Base-by-base conservation (phyloP, 169 alveolate genomes). In the Plasmodium relictum region DNA sequence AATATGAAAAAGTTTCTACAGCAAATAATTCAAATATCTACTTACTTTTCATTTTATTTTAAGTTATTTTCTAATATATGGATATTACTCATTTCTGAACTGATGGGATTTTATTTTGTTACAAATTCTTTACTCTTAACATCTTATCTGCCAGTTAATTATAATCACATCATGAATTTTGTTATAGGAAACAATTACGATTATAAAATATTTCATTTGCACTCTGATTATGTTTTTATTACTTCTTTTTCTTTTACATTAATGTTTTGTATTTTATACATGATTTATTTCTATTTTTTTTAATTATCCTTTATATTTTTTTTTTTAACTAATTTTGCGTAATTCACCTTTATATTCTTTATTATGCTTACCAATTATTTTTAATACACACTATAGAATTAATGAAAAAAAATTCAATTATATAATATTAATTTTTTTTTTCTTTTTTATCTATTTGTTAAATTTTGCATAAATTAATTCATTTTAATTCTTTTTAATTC, bases 1-100 rank as follows among this genome's bases (percentile, higher is more conserved):
- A 78, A 78, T 69, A 78, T 78, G 89, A 78, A 78, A 42, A 78
- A 78, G 20, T 78, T 78, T 78, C 37, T 78, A 78, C 89, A 78
- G 14, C 89, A 78, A 56, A 62, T 78, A 37, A 78, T 78, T n/a
- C 89, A 78, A 56, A 78, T 78, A 9, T 78, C 89, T 16, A 63
- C 89, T 10, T 63, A 45, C 22, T 78, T 78, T 66, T 78, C 89
- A 9, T 78, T 63, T 78, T 78, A 78, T 48, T 78, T 78, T 63
- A 78, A 78, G 63, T 66, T 78, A 2, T 78, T 78, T 66, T 78
- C 78, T 31, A 78, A 78, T 62, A 78, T 78, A 78, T 78, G 89
- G 89, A 65, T 78, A 22, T 66, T 78, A 42, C 65, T 78, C 48
- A 78, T 78, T 10, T 78, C 89, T 31, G 89, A 78, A 63, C 52